Percentiles rank a stretch among this genome's conserved stretches.
These are phyloP conservation scores for Starmerella davenportii DNA, from an alignment of 805 yeast genomes.

Conservation along the genomic window DNA sequence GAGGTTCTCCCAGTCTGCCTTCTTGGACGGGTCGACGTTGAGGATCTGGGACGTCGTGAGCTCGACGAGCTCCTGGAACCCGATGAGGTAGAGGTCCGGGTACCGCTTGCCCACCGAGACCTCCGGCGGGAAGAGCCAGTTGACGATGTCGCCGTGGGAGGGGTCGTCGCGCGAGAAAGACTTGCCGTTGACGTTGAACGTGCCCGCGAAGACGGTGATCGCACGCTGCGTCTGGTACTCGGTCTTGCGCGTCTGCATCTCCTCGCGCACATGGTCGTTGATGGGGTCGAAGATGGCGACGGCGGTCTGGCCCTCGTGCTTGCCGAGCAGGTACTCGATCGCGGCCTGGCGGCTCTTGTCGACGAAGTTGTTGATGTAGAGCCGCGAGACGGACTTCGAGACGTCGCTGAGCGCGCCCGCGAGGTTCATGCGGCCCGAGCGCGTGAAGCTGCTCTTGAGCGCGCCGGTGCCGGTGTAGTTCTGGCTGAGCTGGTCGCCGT, in stretches of 20 bases:
- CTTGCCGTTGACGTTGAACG: slow-evolving; percentile 74
- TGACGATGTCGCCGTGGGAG: slow-evolving; percentile 31
- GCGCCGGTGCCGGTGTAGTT: slow-evolving; percentile 98
- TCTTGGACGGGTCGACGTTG: slow-evolving; percentile 64
- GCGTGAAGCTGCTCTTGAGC: slow-evolving; percentile 76
- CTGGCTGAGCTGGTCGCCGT: slow-evolving; percentile 90
- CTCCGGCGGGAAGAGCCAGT: slow-evolving; percentile 63
- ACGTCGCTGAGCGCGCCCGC: slow-evolving; percentile 97
- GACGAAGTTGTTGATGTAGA: slow-evolving; percentile 89
- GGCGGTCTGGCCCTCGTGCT: slow-evolving; percentile 47
- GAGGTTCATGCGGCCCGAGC: slow-evolving; percentile 88
- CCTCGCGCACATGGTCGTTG: slow-evolving; percentile 59
- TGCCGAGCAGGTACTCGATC: slow-evolving; percentile 72
- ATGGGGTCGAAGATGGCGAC: slow-evolving; percentile 78
- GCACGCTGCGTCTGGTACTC: slow-evolving; percentile 44
- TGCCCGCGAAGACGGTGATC: slow-evolving; percentile 58
- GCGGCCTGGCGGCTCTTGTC: slow-evolving; percentile 83
- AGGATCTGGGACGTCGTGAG: slow-evolving; percentile 79
- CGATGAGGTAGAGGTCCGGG: slow-evolving; percentile 77
- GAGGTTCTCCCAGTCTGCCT: slow-evolving; percentile 59
- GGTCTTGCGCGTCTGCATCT: slow-evolving; percentile 32
- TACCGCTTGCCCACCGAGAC: slow-evolving; percentile 16
- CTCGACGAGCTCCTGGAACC: slow-evolving; percentile 88
- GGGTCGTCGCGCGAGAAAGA: slow-evolving; percentile 24
- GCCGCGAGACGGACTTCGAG: slow-evolving; percentile 82